Base-by-base conservation (phyloP, 1,284 basidiomycete species). In the Rhodotorula mucilaginosa region DNA sequence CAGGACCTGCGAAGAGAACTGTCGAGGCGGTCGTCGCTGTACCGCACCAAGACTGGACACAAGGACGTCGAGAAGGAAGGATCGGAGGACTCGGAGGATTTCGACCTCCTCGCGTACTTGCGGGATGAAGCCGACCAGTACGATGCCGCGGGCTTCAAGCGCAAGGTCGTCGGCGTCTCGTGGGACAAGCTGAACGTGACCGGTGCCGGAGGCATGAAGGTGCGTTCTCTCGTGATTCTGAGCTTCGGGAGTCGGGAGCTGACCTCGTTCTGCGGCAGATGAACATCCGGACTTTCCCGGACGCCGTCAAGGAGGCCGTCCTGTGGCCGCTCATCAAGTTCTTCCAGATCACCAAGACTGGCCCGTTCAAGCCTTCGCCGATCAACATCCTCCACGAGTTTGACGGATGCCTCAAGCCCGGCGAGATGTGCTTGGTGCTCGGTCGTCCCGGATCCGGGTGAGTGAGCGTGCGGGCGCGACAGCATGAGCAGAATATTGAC, bases 131-230 rank as follows among this genome's bases (percentile, higher is more conserved):
- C 89, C 10, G 51, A 59, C 34, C 61, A 59, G 60, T 84, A 86
- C 68, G 87, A 91, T 71, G 80, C 83, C 44, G 88, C 89, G 10
- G 91, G 90, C 7, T 89, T 93, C 78, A 87, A 88, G 77, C 88
- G 89, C 81, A 95, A 95, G 83, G 87, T 88, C 74, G 89, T 80
- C 51, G 91, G 91, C 51, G 90, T 92, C 46, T 87, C 87, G 34
- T 93, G 90, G 57, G 81, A 83, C 76, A 81, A 78, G 67, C 72
- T 79, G 80, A 29, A 83, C 84, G 78, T 84, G 82, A 78, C 89
- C 83, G 88, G 86, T 64, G 62, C 66, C 31, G 68, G 69, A 34
- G 58, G 67, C 31, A 69, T 67, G 44, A 69, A 71, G 60, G 19
- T 56, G 48, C 19, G 52, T 16, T 8, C 31, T 19, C 21, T 44